phyloP scores from a whole-genome alignment of 352 stramenopile genomes.

The Blastocystis sp. region DNA sequence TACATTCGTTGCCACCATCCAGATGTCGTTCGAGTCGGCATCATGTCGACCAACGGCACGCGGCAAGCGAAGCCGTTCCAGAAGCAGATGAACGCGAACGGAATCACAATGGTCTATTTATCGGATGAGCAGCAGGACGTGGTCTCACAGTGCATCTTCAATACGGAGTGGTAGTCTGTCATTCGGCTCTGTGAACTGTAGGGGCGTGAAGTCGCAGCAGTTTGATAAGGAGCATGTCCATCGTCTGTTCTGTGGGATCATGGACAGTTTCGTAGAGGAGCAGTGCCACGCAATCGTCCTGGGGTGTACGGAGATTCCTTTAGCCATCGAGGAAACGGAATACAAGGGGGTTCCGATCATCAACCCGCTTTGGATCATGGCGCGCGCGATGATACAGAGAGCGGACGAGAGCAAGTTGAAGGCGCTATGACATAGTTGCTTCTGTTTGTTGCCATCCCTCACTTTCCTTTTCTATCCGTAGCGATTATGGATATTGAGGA shows the following conservation, averaged over 20 bases:
- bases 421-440: background rate
- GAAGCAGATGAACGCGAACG: background rate
- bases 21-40: conserved; percentile 3
- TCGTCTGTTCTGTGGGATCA: conserved; percentile 15
- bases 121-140: conserved; percentile 42
- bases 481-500: conserved; percentile 71
- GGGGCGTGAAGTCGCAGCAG: conserved; percentile 35
- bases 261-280: conserved; percentile 42
- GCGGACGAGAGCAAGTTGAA: conserved; percentile 15
- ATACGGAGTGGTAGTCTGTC: conserved; percentile 7
- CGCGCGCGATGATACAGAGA: conserved; percentile 18
- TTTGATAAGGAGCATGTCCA: conserved; percentile 41
- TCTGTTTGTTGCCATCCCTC: conserved; percentile 25
- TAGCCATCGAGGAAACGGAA: conserved; percentile 45
- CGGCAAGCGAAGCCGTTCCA: conserved; percentile 40
- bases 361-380: conserved; percentile 67
- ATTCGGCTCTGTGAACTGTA: background rate
- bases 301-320: conserved; percentile 62
- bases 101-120: conserved; percentile 42
- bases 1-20: conserved; percentile 1
- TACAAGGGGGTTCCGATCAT: conserved; percentile 54
- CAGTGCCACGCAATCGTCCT: conserved; percentile 46
- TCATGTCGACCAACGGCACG: conserved; percentile 65
- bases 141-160: conserved; percentile 58
- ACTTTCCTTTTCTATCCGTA: no score